Evolutionary conservation across 2,329 filamentous ascomycete species (phyloP).

Genomic region (Fonsecaea pedrosoi): DNA sequence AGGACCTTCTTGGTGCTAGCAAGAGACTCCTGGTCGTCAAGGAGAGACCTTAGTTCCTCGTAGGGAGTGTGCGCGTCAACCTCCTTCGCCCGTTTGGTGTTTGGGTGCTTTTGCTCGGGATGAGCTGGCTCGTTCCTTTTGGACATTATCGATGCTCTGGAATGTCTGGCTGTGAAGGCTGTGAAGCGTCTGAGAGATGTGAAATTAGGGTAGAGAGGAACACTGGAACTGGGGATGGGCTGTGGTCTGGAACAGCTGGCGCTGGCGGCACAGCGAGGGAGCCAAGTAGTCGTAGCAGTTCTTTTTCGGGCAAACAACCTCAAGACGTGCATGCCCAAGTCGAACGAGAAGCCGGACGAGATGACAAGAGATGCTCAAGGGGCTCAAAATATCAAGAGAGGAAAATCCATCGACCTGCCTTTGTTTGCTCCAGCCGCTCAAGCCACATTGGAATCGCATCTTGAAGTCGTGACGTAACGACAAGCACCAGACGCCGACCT

Average conservation of each 20-base stretch:
- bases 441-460: neutral
- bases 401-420: conserved; percentile 1
- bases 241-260: neutral
- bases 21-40: conserved; percentile 50
- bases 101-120: conserved; percentile 51
- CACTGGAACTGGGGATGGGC: neutral
- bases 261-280: neutral
- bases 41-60: conserved; percentile 48
- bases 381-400: neutral
- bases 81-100: conserved; percentile 58
- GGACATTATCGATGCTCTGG: conserved; percentile 36
- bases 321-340: neutral
- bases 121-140: conserved; percentile 41
- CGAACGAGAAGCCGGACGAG: neutral
- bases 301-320: neutral
- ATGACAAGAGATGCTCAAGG: neutral
- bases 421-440: neutral
- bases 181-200: neutral
- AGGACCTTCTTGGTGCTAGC: conserved; percentile 51
- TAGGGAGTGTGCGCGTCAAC: conserved; percentile 56
- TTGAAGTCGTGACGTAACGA: conserved; percentile 25
- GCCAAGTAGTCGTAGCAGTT: neutral
- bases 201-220: neutral
- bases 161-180: neutral
- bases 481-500: neutral